phyloP scores from a whole-genome alignment of 1,139 yeast genomes.

The Kodamaea fungicola region DNA sequence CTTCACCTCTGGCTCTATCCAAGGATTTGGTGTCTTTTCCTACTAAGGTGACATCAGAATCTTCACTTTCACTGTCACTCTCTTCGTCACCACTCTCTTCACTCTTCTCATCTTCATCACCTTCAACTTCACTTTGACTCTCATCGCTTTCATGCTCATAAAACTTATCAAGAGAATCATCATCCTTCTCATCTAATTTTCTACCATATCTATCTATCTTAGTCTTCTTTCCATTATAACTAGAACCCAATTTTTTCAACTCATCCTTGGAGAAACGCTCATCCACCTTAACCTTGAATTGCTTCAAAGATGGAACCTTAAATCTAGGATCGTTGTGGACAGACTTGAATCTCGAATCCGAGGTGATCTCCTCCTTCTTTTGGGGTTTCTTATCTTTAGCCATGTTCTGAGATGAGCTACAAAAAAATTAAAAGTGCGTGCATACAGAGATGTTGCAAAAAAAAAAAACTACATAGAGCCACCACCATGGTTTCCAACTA shows the following conservation, averaged over 20 bases:
- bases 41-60: slow-evolving; percentile 9
- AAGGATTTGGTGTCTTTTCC: slow-evolving; percentile 27
- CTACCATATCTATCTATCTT: slow-evolving; percentile 88
- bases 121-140: slow-evolving; percentile 14
- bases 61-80: slow-evolving; percentile 5
- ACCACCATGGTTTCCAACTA: slow-evolving; percentile 72
- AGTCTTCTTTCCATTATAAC: slow-evolving; percentile 45
- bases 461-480: slow-evolving; percentile 43
- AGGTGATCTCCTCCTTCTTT: slow-evolving; percentile 30
- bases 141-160: slow-evolving; percentile 49
- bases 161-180: slow-evolving; percentile 57
- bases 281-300: slow-evolving; percentile 76
- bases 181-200: slow-evolving; percentile 43
- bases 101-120: slow-evolving; percentile 17
- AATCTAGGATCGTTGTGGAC: slow-evolving; percentile 90
- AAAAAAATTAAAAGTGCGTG: slow-evolving; percentile 2
- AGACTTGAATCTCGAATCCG: slow-evolving; percentile 73
- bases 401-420: slow-evolving; percentile 14
- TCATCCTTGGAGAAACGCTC: slow-evolving; percentile 80
- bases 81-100: slow-evolving; percentile 9
- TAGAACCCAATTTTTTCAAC: slow-evolving; percentile 54
- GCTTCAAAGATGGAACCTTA: slow-evolving; percentile 65
- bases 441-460: neutral
- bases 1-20: slow-evolving; percentile 73
- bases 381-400: slow-evolving; percentile 19